phyloP scores from a whole-genome alignment of 2,329 filamentous ascomycete species.

The Acrodontium crateriforme region DNA sequence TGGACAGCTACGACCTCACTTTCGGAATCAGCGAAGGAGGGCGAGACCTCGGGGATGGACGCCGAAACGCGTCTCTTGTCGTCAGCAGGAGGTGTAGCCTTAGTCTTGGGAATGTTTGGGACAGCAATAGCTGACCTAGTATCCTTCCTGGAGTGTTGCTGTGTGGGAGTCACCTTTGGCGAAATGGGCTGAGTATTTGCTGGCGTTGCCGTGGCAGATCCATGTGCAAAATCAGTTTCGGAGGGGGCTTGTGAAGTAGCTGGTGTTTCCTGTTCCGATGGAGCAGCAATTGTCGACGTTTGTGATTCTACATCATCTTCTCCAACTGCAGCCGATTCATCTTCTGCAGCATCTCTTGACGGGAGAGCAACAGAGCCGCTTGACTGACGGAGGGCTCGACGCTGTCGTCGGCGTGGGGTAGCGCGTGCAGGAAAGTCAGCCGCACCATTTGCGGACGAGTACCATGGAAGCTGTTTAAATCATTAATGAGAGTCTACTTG shows the following conservation, averaged over 20 bases:
- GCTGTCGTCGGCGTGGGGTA: constrained; percentile 32
- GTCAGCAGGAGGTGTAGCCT: constrained; percentile 24
- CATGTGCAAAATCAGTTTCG: constrained; percentile 33
- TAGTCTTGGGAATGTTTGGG: constrained; percentile 38
- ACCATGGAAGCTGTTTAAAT: constrained; percentile 41
- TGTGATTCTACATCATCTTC: constrained; percentile 26
- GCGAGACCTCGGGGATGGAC: too few relatives aligned
- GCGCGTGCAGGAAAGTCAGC: constrained; percentile 39
- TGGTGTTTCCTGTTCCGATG: constrained; percentile 41
- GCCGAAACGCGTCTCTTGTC: constrained; percentile 20
- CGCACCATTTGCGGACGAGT: constrained; percentile 37
- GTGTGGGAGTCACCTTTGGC: constrained; percentile 19
- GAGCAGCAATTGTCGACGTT: constrained; percentile 29
- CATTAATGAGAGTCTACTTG: neutral
- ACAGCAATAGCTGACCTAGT: constrained; percentile 34
- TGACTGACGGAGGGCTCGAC: constrained; percentile 24
- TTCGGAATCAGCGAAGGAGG: neutral
- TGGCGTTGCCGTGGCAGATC: constrained; percentile 36
- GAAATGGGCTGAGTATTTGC: constrained; percentile 19
- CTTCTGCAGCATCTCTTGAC: constrained; percentile 24
- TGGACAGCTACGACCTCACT: neutral
- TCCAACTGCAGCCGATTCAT: constrained; percentile 17
- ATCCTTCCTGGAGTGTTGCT: constrained; percentile 24
- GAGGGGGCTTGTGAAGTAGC: constrained; percentile 45
- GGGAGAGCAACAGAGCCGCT: constrained; percentile 38